Percentiles rank a stretch among this genome's conserved stretches.
phyloP scores from a whole-genome alignment of 78 protist genomes.

The Dictyostelium firmibasis region DNA sequence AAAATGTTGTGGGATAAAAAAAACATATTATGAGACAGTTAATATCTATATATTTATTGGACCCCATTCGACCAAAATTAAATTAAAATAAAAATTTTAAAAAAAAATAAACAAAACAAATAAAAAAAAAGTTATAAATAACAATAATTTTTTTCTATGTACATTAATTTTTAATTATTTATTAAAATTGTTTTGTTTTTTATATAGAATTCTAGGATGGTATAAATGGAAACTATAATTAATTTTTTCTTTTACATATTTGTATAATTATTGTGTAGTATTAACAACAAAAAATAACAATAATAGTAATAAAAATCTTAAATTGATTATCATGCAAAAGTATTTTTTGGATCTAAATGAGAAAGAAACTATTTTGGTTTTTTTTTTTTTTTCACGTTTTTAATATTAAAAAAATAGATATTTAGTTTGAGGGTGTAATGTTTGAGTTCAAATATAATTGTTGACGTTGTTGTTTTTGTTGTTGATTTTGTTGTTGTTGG shows the following conservation, averaged over 20 bases:
- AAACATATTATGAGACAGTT: no score
- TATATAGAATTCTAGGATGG: background rate
- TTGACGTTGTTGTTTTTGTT: slow-evolving; percentile 15
- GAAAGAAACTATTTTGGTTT: background rate
- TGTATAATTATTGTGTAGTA: background rate
- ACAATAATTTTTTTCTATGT: background rate
- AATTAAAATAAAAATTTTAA: no score
- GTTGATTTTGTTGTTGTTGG: background rate
- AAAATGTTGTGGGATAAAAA: no score
- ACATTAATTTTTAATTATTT: background rate
- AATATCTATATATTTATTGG: no score
- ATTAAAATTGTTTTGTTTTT: background rate
- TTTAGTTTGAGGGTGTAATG: background rate
- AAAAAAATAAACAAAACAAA: no score
- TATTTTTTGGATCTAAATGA: background rate
- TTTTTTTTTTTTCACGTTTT: no score
- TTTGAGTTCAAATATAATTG: background rate
- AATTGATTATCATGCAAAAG: background rate
- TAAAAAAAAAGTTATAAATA: no score
- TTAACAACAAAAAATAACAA: background rate
- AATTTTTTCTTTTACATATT: background rate
- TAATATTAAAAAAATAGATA: no score
- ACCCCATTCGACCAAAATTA: no score
- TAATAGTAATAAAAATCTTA: background rate
- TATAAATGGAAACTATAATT: background rate